These are phyloP conservation scores for Tricholoma hemisulphureum DNA, from an alignment of 768 basidiomycete species.

Conservation along the genomic window DNA sequence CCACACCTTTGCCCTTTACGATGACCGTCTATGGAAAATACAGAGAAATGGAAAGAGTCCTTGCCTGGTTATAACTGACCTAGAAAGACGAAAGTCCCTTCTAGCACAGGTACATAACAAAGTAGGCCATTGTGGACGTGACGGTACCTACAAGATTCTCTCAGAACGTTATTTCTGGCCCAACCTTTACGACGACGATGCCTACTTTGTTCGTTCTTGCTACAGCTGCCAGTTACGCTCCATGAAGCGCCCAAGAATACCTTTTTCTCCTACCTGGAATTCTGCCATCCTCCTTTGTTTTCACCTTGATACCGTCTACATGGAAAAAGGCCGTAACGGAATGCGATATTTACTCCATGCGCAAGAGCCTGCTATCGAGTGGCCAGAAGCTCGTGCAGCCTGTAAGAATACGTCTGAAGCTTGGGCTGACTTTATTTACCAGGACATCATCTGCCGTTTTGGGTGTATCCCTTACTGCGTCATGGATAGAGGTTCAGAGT, in stretches of 20 bases:
- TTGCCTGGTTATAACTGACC: constrained; percentile 22
- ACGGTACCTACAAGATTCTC: constrained; percentile 22
- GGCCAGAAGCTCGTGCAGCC: constrained; percentile 21
- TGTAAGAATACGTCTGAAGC: constrained; percentile 6
- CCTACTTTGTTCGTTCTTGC: constrained; percentile 32
- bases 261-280: constrained; percentile 17
- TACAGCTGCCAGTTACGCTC: constrained; percentile 29
- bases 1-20: constrained; percentile 17
- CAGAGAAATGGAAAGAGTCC: constrained; percentile 15
- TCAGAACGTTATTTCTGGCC: constrained; percentile 35
- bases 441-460: constrained; percentile 28
- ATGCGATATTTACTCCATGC: constrained; percentile 27
- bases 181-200: constrained; percentile 22
- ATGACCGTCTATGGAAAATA: constrained; percentile 16
- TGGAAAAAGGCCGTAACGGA: too few species aligned
- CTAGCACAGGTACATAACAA: constrained; percentile 27
- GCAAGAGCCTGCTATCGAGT: constrained; percentile 17
- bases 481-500: too few species aligned
- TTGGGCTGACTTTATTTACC: constrained; percentile 29
- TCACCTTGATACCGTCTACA: too few species aligned
- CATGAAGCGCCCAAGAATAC: constrained; percentile 15
- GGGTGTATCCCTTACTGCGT: too few species aligned
- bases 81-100: constrained; percentile 8
- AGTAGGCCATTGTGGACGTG: too few species aligned
- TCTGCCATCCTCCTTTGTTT: constrained; percentile 1